These are phyloP conservation scores for Huntiella savannae DNA, from an alignment of 2,329 filamentous ascomycete species.

Conservation along the genomic window DNA sequence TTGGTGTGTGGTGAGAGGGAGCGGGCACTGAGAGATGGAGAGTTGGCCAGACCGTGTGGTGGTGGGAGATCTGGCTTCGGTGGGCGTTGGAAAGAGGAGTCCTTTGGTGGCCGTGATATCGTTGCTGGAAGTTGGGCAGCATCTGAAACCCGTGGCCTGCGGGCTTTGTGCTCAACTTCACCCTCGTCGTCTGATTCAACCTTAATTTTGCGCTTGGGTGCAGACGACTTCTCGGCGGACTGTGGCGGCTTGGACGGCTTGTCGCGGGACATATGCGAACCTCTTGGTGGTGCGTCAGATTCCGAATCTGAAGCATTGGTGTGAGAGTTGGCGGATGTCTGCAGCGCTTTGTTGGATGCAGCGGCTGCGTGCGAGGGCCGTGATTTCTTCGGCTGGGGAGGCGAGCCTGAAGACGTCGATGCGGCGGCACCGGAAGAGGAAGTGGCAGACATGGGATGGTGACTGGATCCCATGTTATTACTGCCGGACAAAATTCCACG, in stretches of 20 bases:
- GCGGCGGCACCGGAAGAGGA: not conserved
- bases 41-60: constrained; percentile 1
- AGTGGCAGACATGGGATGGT: not conserved
- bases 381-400: constrained; percentile 6
- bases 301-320: constrained; percentile 38
- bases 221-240: constrained; percentile 10
- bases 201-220: constrained; percentile 34
- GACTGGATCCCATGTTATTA: not conserved
- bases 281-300: constrained; percentile 26
- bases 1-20: constrained; percentile 39
- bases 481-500: too few relatives aligned
- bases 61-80: not conserved
- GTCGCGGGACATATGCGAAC: constrained; percentile 28
- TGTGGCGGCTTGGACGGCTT: constrained; percentile 19
- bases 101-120: not conserved
- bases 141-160: constrained; percentile 25
- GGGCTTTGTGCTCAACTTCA: constrained; percentile 30
- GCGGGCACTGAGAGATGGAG: constrained; percentile 14
- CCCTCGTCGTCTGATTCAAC: constrained; percentile 39
- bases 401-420: constrained; percentile 1
- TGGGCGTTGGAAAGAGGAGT: constrained; percentile 5
- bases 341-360: not conserved
- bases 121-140: constrained; percentile 12
- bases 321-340: constrained; percentile 5
- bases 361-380: constrained; percentile 6